phyloP scores from a whole-genome alignment of 1,284 basidiomycete genomes.

The Cystobasidium sp. region DNA sequence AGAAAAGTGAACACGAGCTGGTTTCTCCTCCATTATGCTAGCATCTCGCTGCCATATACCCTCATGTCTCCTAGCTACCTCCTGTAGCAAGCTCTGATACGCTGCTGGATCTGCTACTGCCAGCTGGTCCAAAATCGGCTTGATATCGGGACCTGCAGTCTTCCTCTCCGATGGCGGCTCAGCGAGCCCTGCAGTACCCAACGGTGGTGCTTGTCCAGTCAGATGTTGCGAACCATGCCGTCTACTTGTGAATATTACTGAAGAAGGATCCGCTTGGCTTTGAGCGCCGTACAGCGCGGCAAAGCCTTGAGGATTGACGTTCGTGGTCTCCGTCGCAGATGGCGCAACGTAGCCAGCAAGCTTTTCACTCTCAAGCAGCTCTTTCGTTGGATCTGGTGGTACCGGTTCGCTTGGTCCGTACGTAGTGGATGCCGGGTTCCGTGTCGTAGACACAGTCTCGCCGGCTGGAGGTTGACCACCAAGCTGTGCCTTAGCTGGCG shows the following conservation, averaged over 20 bases:
- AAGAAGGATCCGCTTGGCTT: background rate
- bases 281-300: too few relatives aligned
- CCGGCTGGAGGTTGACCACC: too few relatives aligned
- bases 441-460: too few relatives aligned
- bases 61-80: background rate
- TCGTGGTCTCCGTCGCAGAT: background rate
- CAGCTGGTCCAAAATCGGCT: background rate
- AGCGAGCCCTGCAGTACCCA: background rate
- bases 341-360: background rate
- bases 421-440: too few relatives aligned
- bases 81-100: background rate
- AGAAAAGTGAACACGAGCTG: background rate
- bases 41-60: background rate
- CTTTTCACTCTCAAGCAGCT: constrained; percentile 24
- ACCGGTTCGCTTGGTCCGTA: background rate
- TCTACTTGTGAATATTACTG: background rate
- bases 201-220: too few relatives aligned
- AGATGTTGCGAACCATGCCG: too few relatives aligned
- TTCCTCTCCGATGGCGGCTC: background rate
- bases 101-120: constrained; percentile 5
- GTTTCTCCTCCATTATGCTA: background rate
- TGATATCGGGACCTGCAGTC: background rate
- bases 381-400: background rate
- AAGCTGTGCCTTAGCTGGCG: background rate
- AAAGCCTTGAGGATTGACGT: background rate